Base-by-base conservation (phyloP, 108 stramenopile species). In the Hondaea fermentalgiana region DNA sequence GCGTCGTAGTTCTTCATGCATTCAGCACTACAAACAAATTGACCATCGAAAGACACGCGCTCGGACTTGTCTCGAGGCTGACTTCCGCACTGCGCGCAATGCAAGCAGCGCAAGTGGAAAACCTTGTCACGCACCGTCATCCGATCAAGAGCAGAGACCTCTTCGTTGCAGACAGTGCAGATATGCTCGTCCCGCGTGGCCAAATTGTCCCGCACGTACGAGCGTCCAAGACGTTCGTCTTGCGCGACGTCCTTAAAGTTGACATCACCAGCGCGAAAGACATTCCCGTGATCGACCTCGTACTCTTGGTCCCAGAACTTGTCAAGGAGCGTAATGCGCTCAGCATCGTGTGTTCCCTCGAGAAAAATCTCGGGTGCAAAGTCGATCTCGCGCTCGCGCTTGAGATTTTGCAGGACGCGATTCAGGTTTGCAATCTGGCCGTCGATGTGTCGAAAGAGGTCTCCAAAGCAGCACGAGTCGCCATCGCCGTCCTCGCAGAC, bases 381-480 rank as follows among this genome's bases (percentile, higher is more conserved):
- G 45, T 83, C 51, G n/a, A 83, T 83, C 76, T 83, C 76, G 76
- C 76, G 43, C 51, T 21, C 76, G 25, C 51, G 45, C 28, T 83
- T 83, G 19, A 83, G 76, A 45, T 83, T 83, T 45, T 83, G 76
- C 49, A 83, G 76, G 76, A 83, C 51, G 6, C 76, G 6, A 23
- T 83, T 83, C 49, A 83, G 76, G 28, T 83, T 83, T 10, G 76
- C 76, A 12, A 83, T 53, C 51, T 83, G 76, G 51, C 76, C 76
- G n/a, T 83, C 76, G 25, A 53, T 12, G 51, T 53, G 51, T 35
- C 28, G 45, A 35, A 83, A 83, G 23, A 83, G 51, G 76, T 83
- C 76, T 35, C 76, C 76, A 35, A 83, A 83, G n/a, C 23, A 25
- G 76, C 76, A 83, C 49, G 49, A 53, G 10, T 47, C 45, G 4